Base-by-base conservation (phyloP, 306 rosid species). In the Astragalus glycyphyllos region DNA sequence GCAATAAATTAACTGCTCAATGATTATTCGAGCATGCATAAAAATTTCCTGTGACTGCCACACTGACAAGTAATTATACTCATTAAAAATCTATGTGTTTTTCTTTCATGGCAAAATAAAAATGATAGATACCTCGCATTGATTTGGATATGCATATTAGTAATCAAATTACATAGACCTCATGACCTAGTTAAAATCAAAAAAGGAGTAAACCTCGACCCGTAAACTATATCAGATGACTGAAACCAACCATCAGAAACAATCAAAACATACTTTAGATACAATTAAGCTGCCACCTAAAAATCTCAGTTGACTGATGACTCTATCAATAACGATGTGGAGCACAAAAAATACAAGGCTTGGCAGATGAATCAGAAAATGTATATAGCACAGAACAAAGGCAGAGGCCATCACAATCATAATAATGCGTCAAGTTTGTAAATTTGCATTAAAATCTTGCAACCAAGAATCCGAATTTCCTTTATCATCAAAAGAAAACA, bases 221-320 rank as follows among this genome's bases (percentile, higher is more conserved):
- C 51, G 23, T 10, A 35, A 26, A 26, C 31, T 26, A 26, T 26
- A 1, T 26, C 31, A 26, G 31, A 26, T 35, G 8, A 35, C 40
- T 35, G 32, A 66, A 58, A 73, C 49, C 65, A 53, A 79, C 46
- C 31, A n/a, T 57, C 32, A 11, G 44, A 57, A 78, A 45, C 7
- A 71, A 78, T 17, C 37, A 37, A 5, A 32, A 70, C 37, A 51
- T 40, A 17, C 4, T 17, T 23, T 15, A 11, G 32, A 14, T 6
- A 5, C 10, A 57, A 65, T 29, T 6, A 67, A 32, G 69, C 34
- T 58, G 42, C 35, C 41, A 47, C 37, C 13, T 5, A 9, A 78
- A 44, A 47, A 77, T 23, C 57, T 71, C 65, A 40, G 56, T 69
- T 65, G 26, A 56, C 32, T 42, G 56, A 63, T 65, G 26, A 56